Evolutionary conservation across 2,329 filamentous ascomycete species (phyloP).

Genomic region (Plectosphaerella cucumerina): DNA sequence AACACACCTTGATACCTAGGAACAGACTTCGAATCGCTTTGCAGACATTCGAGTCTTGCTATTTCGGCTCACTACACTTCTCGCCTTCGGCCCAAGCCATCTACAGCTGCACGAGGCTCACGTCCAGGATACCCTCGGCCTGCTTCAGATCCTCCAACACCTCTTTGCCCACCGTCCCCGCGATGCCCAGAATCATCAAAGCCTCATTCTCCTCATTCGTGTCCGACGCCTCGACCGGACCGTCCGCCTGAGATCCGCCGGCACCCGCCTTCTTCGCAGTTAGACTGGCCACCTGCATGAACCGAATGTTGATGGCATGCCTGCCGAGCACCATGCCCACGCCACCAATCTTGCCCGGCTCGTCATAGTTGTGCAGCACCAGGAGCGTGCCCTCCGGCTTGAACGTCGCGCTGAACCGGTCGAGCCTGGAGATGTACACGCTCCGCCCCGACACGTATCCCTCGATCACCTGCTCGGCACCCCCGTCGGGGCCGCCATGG

Average conservation of each 20-base stretch:
- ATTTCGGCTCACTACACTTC: too few relatives aligned
- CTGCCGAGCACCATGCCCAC: slow-evolving; percentile 68
- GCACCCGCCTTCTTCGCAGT: slow-evolving; percentile 24
- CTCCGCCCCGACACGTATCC: slow-evolving; percentile 63
- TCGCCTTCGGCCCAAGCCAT: not conserved
- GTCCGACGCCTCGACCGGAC: slow-evolving; percentile 8
- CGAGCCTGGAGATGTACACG: slow-evolving; percentile 68
- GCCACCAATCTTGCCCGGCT: slow-evolving; percentile 76
- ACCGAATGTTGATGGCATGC: slow-evolving; percentile 72
- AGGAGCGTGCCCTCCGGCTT: slow-evolving; percentile 68
- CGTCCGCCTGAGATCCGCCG: not conserved
- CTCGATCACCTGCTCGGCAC: slow-evolving; percentile 47
- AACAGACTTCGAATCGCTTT: too few relatives aligned
- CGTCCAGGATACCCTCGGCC: slow-evolving; percentile 50
- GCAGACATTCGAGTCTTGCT: too few relatives aligned
- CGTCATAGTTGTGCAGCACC: slow-evolving; percentile 78
- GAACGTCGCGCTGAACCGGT: slow-evolving; percentile 70
- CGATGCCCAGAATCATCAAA: slow-evolving; percentile 76
- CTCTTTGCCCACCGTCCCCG: slow-evolving; percentile 57
- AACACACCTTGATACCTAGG: too few relatives aligned
- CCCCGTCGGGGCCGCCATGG: slow-evolving; percentile 23
- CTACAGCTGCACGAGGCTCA: slow-evolving; percentile 46
- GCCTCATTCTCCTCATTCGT: slow-evolving; percentile 56
- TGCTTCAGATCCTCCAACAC: slow-evolving; percentile 44
- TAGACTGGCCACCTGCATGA: slow-evolving; percentile 68